Conservation (phyloP, 164 flowering plant genomes). For the Dillenia turbinata region DNA sequence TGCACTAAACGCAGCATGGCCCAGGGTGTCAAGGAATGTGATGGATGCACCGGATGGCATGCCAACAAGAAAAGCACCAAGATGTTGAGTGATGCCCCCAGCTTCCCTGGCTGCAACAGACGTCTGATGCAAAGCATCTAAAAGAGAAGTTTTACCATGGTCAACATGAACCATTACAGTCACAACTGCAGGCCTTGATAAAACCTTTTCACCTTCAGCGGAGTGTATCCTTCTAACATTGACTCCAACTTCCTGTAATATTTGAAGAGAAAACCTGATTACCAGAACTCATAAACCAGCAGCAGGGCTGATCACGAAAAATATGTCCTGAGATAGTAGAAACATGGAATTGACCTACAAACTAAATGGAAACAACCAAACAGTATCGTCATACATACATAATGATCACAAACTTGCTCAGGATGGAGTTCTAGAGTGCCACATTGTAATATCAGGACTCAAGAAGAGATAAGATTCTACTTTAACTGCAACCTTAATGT, state of each 20-base stretch:
- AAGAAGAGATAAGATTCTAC: too few species aligned
- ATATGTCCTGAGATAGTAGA: too few species aligned
- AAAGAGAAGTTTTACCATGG: conserved; percentile 94
- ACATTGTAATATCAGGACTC: too few species aligned
- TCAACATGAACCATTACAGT: conserved; percentile 99
- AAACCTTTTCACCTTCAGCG: conserved; percentile 53
- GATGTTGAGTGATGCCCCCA: conserved; percentile 94
- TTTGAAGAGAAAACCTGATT: not conserved
- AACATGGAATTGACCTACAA: too few species aligned
- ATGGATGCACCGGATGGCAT: conserved; percentile 87
- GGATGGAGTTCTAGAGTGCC: too few species aligned
- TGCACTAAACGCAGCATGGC: conserved; percentile 97
- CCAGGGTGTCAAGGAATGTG: conserved; percentile 93
- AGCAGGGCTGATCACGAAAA: too few species aligned
- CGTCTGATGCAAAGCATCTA: conserved; percentile 86
- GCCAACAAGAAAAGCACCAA: conserved; percentile 85
- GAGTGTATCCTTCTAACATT: conserved; percentile 71
- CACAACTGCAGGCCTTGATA: conserved; percentile 75
- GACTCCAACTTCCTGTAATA: conserved; percentile 70
- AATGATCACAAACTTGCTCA: too few species aligned
- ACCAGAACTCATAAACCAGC: too few species aligned
- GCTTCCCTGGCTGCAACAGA: conserved; percentile 90
- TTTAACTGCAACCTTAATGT: too few species aligned
- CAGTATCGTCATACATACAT: too few species aligned
- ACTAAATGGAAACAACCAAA: too few species aligned